Evolutionary conservation across 1,284 basidiomycete species (phyloP).

Genomic region (Serendipita sp.): DNA sequence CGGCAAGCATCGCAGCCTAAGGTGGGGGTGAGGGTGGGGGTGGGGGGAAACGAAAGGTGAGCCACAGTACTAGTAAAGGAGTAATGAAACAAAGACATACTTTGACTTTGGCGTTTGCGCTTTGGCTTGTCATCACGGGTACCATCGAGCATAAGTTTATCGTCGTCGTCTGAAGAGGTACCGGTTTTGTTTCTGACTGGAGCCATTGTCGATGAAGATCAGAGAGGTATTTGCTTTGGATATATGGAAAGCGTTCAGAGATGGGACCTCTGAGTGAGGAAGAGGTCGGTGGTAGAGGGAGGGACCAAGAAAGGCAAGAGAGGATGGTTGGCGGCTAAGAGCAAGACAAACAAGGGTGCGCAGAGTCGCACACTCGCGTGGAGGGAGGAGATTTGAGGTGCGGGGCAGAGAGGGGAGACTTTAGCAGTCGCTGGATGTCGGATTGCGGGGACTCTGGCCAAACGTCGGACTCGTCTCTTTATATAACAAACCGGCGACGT

Average conservation of each 20-base stretch:
- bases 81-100: constrained; percentile 9
- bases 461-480: background rate
- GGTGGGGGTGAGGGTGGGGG: constrained; percentile 11
- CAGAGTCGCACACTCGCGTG: background rate
- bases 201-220: background rate
- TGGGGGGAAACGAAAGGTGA: background rate
- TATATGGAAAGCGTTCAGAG: background rate
- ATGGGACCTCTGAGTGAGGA: background rate
- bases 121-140: constrained; percentile 16
- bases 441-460: background rate
- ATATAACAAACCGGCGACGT: background rate
- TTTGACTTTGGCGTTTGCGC: constrained; percentile 17
- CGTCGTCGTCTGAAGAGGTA: constrained; percentile 8
- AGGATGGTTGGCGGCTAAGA: background rate
- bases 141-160: constrained; percentile 2
- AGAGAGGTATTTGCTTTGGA: too few species aligned
- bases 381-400: background rate
- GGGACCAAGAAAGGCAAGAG: background rate
- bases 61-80: background rate
- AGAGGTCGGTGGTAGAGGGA: background rate
- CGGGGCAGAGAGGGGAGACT: background rate
- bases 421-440: background rate
- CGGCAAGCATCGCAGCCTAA: constrained; percentile 72
- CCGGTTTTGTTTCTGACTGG: background rate
- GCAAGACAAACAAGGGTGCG: too few species aligned